Base-by-base conservation (phyloP, 2,329 filamentous ascomycete genomes). In the Cordyceps cateniannulata region DNA sequence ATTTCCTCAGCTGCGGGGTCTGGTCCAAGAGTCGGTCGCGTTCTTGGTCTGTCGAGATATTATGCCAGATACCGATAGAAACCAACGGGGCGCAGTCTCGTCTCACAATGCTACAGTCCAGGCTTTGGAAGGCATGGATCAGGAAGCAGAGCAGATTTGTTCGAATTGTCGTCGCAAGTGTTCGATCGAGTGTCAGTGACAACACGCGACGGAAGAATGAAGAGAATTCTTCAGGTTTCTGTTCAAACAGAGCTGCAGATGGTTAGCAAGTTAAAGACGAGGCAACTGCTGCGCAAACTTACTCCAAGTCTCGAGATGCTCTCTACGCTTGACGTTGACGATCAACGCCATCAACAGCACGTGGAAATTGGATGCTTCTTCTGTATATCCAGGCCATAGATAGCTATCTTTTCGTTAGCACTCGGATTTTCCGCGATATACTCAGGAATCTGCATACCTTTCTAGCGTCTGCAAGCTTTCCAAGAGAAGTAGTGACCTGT, bases 11-110 rank as follows among this genome's bases (percentile, higher is more conserved):
- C 65, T 90, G 87, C n/a, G 85, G 76, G 51, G 84, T 83, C 66
- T 90, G 86, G 48, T 90, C 86, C 32, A 99, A 81, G 60, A 86
- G 84, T 38, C 79, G 78, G 59, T 96, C 90, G 66, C 91, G 85
- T 64, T 86, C 84, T 62, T 83, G 81, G 38, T 96, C 91, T 61
- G 84, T 89, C 32, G 90, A 89, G 42, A 99, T 77, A 70, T 96
- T 96, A 69, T 98, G 91, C 95, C 95, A 99, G 68, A 95, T 91
- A 1, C 90, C 88, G 67, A 99, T 96, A 14, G 92, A 95, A 22
- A 99, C 93, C 56, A 99, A 79, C 1, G 96, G 91, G 7, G 93
- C 95, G 74, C 95, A 98, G 78, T 99, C 95, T 73, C 97, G 98
- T 64, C 95, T 87, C 54, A 99, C 90, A 60, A 96, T 84, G 42